These are phyloP conservation scores for Hansenula lynferdii DNA, from an alignment of 1,139 yeast species.

Conservation along the genomic window DNA sequence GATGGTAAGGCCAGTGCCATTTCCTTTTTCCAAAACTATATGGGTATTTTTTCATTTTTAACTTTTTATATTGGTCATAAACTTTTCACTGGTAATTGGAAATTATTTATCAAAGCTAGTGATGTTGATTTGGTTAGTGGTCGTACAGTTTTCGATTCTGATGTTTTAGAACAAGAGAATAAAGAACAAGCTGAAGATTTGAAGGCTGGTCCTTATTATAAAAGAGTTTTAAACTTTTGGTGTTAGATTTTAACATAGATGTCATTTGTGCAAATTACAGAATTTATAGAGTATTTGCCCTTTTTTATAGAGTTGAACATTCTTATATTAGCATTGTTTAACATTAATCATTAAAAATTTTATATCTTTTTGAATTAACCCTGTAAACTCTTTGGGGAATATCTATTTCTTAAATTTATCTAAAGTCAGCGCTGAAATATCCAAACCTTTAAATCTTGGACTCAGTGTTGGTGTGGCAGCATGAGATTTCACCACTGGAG, in stretches of 20 bases:
- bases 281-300: too few species aligned
- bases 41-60: conserved; percentile 44
- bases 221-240: conserved; percentile 8
- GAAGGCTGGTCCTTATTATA: conserved; percentile 6
- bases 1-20: conserved; percentile 36
- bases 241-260: conserved; percentile 1
- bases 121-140: conserved; percentile 50
- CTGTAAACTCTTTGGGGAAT: not conserved
- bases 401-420: not conserved
- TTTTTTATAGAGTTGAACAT: too few species aligned
- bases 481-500: conserved; percentile 9
- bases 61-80: conserved; percentile 42
- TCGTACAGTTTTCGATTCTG: conserved; percentile 38
- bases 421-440: not conserved
- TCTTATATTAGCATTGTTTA: too few species aligned
- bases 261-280: not conserved
- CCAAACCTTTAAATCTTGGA: conserved; percentile 1
- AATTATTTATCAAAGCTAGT: conserved; percentile 29
- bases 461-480: conserved; percentile 9
- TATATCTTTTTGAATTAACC: too few species aligned
- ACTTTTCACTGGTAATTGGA: conserved; percentile 34
- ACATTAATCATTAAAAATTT: not conserved
- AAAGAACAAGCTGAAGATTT: conserved; percentile 8
- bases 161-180: conserved; percentile 13
- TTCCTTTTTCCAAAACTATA: conserved; percentile 44